These are phyloP conservation scores for Phoenix roebelenii DNA, from an alignment of 176 grass and related monocot species.

Conservation along the genomic window DNA sequence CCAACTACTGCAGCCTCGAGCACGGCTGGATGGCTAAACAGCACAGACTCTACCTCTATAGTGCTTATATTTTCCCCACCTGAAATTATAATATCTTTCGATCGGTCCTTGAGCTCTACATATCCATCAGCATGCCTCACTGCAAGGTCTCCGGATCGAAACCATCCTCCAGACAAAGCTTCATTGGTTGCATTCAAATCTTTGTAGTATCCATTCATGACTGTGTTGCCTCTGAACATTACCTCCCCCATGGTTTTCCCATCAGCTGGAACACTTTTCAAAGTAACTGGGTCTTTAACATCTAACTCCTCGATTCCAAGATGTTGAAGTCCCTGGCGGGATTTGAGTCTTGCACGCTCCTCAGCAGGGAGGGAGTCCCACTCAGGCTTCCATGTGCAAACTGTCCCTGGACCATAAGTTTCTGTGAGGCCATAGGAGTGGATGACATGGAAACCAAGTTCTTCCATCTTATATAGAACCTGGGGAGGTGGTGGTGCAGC, in stretches of 20 bases:
- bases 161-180: conserved; percentile 53
- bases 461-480: conserved; percentile 61
- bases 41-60: conserved; percentile 66
- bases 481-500: conserved; percentile 51
- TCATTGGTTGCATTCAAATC: conserved; percentile 44
- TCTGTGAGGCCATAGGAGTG: conserved; percentile 85
- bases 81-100: conserved; percentile 87
- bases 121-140: conserved; percentile 67
- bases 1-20: conserved; percentile 66
- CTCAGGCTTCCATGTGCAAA: conserved; percentile 67
- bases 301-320: conserved; percentile 53
- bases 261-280: conserved; percentile 54
- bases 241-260: conserved; percentile 68
- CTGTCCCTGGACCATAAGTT: conserved; percentile 61
- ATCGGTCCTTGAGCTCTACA: conserved; percentile 57
- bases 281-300: conserved; percentile 63
- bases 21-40: conserved; percentile 61
- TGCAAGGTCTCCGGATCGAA: conserved; percentile 51
- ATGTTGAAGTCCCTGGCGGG: conserved; percentile 67
- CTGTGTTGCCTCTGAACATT: conserved; percentile 79
- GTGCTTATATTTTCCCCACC: conserved; percentile 95
- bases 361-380: conserved; percentile 54
- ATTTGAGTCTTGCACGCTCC: conserved; percentile 59
- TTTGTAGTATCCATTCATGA: conserved; percentile 91
- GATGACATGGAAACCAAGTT: conserved; percentile 46